Base-by-base conservation (phyloP, 306 rosid species). In the Cucurbita ficifolia region DNA sequence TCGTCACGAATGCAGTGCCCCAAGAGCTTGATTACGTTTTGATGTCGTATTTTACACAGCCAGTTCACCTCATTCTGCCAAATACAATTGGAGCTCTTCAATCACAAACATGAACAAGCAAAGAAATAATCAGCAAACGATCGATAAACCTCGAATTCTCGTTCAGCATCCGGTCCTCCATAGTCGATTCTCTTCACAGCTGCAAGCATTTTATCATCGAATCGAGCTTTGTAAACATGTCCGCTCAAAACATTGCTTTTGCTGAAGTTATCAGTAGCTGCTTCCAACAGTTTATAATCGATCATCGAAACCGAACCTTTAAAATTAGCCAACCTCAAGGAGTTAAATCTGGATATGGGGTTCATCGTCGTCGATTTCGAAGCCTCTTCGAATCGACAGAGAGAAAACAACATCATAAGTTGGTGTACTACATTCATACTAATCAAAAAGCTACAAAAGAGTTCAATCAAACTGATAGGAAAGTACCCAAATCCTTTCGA, bases 31-130 rank as follows among this genome's bases (percentile, higher is more conserved):
- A 87, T 80, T 70, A 93, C 87, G 75, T 90, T 90, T 83, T 90
- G 93, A 80, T 93, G 96, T 69, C 84, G 81, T 19, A 90, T 88
- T 81, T 86, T 89, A 80, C 93, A 82, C 86, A 93, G 79, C 89
- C 89, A 90, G 81, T 80, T 87, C 80, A 90, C 87, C 84, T 90
- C 98, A 81, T 90, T 90, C 98, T 93, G 87, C 80, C 84, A 79
- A 43, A 49, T 17, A 76, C 55, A 9, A 73, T 53, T 24, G 1
- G 12, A 65, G 51, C 43, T 60, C 75, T 72, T 78, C 73, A 45
- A 65, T 69, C 43, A 24, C 56, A 69, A 48, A 68, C 55, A 67
- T 0, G 38, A 68, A 24, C 58, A 70, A 5, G 2, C 10, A 72
- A 36, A 54, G 16, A 76, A 77, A 48, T 76, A 52, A 52, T 52